Base-by-base conservation (phyloP, 2,329 filamentous ascomycete species). In the Thelonectria discophora region DNA sequence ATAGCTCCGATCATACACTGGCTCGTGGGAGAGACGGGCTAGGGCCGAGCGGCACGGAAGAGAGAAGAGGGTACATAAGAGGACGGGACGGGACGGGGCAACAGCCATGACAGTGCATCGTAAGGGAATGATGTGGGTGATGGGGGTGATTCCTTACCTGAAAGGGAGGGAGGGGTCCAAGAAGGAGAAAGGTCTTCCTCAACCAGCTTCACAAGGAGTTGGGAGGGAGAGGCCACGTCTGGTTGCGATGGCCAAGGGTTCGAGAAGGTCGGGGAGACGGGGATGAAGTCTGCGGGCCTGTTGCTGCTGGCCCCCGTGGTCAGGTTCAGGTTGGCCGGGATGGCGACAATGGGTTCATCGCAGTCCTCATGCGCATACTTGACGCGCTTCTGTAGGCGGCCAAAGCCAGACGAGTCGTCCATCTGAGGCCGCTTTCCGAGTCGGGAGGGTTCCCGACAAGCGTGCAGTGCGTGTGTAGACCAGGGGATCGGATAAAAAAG, bases 341-440 rank as follows among this genome's bases (percentile, higher is more conserved):
- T 56, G 37, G 58, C 40, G 46, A 64, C 58, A 56, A 48, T 39
- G 37, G 64, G 62, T 56, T 65, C 64, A 45, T 67, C 62, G 47
- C 66, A 62, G 47, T 60, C 64, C 46, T 57, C 51, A 51, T 55
- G 65, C 57, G 57, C 64, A 57, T 70, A 71, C 61, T 72, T 73
- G 58, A 71, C 62, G 55, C 71, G 71, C 71, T 73, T 73, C 48
- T 61, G 58, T 45, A 71, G 71, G 58, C 69, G 71, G 53, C 63
- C 65, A 56, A 68, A 67, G 47, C 64, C 71, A 58, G 67, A 58
- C 15, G 65, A 66, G 55, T 65, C 65, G 43, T 67, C 71, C 71
- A 73, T 73, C 54, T 57, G 61, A 64, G 62, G 61, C 56, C 61
- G 54, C 64, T 55, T 21, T 58, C 48, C 48, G 55, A 42, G 59